A percentile compares a stretch with the other conserved stretches of the same genome.
These are phyloP conservation scores for Blastobotrys americana DNA, from an alignment of 805 yeast species.

Conservation along the genomic window DNA sequence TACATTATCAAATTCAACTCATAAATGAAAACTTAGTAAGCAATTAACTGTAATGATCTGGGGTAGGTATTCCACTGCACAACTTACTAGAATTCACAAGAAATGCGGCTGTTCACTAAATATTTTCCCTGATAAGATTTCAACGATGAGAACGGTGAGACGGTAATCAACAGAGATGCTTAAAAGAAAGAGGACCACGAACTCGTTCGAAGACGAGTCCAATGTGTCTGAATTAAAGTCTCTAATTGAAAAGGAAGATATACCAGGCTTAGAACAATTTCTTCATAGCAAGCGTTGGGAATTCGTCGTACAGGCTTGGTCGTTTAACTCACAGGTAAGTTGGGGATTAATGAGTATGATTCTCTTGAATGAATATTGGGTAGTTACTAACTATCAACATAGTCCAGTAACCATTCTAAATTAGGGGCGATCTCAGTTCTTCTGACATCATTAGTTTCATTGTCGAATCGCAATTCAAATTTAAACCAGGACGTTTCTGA, in stretches of 20 bases:
- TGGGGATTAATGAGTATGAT: conserved; percentile 7
- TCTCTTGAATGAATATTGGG: background rate
- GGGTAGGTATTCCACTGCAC: too few relatives aligned
- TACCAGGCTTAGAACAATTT: background rate
- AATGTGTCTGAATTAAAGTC: background rate
- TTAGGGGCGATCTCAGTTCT: conserved; percentile 28
- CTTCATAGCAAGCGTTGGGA: background rate
- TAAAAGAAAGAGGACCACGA: background rate
- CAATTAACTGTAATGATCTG: too few relatives aligned
- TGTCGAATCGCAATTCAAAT: conserved; percentile 34
- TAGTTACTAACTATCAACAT: conserved; percentile 1
- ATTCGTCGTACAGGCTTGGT: conserved; percentile 37
- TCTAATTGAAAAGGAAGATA: background rate
- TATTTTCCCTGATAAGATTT: background rate
- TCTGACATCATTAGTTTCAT: conserved; percentile 31
- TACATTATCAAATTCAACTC: too few relatives aligned
- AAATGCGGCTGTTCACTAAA: too few relatives aligned
- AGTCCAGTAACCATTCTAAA: conserved; percentile 10
- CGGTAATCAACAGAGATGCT: background rate
- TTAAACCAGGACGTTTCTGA: conserved; percentile 28
- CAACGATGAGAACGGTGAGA: too few relatives aligned
- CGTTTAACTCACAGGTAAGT: conserved; percentile 35
- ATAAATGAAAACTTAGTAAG: too few relatives aligned
- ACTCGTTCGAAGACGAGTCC: background rate
- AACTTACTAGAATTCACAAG: too few relatives aligned